Percentiles rank a stretch among this genome's conserved stretches.
Evolutionary conservation across 1,139 yeast species (phyloP).

Genomic region (Saccharomyces uvarum): DNA sequence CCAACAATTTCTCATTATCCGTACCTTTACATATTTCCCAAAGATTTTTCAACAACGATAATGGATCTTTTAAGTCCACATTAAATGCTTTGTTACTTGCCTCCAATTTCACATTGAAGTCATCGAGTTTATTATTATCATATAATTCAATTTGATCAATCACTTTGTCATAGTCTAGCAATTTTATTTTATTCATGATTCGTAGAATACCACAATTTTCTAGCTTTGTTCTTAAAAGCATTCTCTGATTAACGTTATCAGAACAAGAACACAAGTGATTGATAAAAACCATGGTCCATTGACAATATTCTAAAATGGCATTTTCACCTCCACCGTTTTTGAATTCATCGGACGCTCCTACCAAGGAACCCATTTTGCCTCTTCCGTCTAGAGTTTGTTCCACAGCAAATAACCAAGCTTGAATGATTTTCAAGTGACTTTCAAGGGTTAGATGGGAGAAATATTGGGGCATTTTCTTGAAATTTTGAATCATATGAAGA

Average conservation of each 20-base stretch:
- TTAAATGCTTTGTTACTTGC: constrained; percentile 54
- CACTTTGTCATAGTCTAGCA: constrained; percentile 55
- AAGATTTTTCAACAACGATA: constrained; percentile 57
- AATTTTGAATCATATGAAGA: constrained; percentile 44
- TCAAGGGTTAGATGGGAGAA: constrained; percentile 16
- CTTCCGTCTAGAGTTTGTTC: constrained; percentile 75
- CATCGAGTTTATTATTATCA: constrained; percentile 59
- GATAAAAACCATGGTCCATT: constrained; percentile 68
- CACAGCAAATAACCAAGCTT: constrained; percentile 75
- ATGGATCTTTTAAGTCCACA: constrained; percentile 66
- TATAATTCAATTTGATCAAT: constrained; percentile 60
- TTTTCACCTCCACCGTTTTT: constrained; percentile 54
- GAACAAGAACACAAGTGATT: constrained; percentile 66
- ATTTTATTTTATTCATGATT: constrained; percentile 53
- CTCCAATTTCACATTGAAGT: constrained; percentile 56
- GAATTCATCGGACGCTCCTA: constrained; percentile 88
- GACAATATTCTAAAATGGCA: constrained; percentile 70
- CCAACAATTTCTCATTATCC: constrained; percentile 61
- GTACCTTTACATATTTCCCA: constrained; percentile 69
- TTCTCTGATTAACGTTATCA: constrained; percentile 56
- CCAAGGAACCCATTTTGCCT: constrained; percentile 82
- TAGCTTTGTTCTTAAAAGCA: constrained; percentile 70
- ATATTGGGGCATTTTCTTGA: constrained; percentile 15
- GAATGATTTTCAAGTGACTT: constrained; percentile 52
- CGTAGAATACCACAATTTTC: constrained; percentile 67